Evolutionary conservation across 371 early-diverging fungal species (phyloP).

Genomic region (Lichtheimia ramosa): DNA sequence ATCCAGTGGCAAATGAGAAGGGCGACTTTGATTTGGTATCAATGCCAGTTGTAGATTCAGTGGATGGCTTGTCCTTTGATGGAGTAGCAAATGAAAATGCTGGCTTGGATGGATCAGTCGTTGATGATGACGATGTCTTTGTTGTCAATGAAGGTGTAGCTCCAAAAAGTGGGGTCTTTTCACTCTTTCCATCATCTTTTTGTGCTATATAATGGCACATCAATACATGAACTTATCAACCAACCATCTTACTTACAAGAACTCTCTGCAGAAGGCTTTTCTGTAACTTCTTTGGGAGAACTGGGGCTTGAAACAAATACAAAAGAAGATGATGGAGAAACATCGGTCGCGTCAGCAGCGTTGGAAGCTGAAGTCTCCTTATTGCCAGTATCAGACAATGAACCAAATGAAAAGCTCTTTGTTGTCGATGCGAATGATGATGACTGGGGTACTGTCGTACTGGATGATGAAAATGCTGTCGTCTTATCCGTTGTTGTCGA

Average conservation of each 20-base stretch:
- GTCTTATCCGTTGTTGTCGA: background rate
- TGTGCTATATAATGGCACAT: background rate
- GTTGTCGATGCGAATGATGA: no score
- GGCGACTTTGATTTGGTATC: background rate
- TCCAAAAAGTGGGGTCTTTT: background rate
- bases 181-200: background rate
- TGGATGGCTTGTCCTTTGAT: background rate
- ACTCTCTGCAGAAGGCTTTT: constrained; percentile 7
- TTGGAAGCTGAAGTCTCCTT: no score
- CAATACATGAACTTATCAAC: background rate
- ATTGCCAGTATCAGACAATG: no score
- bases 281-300: background rate
- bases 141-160: background rate
- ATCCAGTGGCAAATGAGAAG: background rate
- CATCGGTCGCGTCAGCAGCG: no score
- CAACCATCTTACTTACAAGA: background rate
- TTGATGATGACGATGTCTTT: no score
- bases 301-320: no score
- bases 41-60: no score
- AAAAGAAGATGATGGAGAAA: no score
- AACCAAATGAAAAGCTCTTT: no score
- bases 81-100: constrained; percentile 1
- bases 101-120: background rate
- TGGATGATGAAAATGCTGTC: no score
- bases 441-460: no score